Percentiles rank a stretch among this genome's conserved stretches.
These are phyloP conservation scores for Sonneratia caseolaris DNA, from an alignment of 345 rosid genomes.

Conservation along the genomic window DNA sequence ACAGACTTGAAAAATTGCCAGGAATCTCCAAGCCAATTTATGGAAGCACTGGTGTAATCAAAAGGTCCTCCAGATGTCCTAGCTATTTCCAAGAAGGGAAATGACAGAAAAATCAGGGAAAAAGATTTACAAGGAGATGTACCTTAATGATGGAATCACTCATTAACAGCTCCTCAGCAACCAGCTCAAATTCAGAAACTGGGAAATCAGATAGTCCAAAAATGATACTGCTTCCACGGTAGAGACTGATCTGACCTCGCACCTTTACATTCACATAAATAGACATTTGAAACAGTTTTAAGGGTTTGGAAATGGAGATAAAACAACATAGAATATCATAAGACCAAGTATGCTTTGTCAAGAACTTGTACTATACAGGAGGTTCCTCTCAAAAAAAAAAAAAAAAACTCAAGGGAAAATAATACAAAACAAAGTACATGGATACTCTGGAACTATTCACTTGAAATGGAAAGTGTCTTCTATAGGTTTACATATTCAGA, in stretches of 20 bases:
- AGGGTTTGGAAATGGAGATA: not conserved
- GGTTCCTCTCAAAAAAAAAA: not conserved
- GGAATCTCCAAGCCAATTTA: not conserved
- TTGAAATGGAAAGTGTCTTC: not conserved
- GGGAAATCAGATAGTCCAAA: conserved; percentile 83
- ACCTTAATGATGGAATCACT: conserved; percentile 92
- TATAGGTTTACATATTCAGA: not conserved
- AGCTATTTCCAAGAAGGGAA: not conserved
- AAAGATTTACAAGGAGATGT: conserved; percentile 18
- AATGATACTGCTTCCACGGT: conserved; percentile 72
- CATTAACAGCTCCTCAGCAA: conserved; percentile 95
- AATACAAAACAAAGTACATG: not conserved
- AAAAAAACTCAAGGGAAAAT: too few relatives aligned
- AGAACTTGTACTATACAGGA: not conserved
- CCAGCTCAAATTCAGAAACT: conserved; percentile 95
- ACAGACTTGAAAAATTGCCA: conserved; percentile 1
- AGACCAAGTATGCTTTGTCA: not conserved
- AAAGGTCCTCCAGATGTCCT: not conserved
- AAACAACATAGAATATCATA: not conserved
- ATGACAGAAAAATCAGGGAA: not conserved
- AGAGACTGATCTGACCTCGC: conserved; percentile 86
- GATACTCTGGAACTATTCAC: not conserved
- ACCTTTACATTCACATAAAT: conserved; percentile 38
- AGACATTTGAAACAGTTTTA: conserved; percentile 1
- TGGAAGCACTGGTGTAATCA: not conserved